Evolutionary conservation across 768 basidiomycete genomes (phyloP).

Genomic region (Termitomyces sp.): DNA sequence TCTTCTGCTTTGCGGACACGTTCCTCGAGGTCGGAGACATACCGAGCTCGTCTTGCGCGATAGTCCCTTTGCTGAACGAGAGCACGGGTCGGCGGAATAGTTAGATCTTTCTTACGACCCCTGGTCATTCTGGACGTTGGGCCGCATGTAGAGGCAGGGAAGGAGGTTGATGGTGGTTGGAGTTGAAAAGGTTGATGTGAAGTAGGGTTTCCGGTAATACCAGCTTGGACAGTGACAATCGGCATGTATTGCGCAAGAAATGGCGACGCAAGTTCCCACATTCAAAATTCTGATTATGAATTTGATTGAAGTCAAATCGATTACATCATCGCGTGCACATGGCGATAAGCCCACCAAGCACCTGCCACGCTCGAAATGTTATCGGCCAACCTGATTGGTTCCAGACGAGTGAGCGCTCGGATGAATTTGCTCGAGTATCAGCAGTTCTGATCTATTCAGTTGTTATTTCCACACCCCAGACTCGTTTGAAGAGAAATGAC

Average conservation of each 20-base stretch:
- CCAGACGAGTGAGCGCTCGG: background rate
- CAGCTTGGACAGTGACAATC: constrained; percentile 19
- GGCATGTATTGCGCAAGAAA: constrained; percentile 32
- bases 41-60: constrained; percentile 53
- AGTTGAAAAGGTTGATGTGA: constrained; percentile 8
- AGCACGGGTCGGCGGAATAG: constrained; percentile 52
- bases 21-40: constrained; percentile 51
- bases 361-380: background rate
- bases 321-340: constrained; percentile 5
- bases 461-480: constrained; percentile 42
- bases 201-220: constrained; percentile 1
- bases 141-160: constrained; percentile 9
- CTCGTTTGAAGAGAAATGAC: constrained; percentile 39
- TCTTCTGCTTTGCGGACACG: constrained; percentile 47
- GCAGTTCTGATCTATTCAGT: background rate
- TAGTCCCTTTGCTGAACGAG: constrained; percentile 62
- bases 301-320: constrained; percentile 20
- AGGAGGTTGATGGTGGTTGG: constrained; percentile 9
- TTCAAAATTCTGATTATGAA: constrained; percentile 17
- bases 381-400: constrained; percentile 7
- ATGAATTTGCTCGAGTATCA: background rate
- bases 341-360: constrained; percentile 11
- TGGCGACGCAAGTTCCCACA: constrained; percentile 15
- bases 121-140: constrained; percentile 40
- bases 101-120: constrained; percentile 60